A percentile compares a stretch with the other conserved stretches of the same genome.
These are phyloP conservation scores for Cornus controversa DNA, from an alignment of 148 eudicot genomes.

Conservation along the genomic window DNA sequence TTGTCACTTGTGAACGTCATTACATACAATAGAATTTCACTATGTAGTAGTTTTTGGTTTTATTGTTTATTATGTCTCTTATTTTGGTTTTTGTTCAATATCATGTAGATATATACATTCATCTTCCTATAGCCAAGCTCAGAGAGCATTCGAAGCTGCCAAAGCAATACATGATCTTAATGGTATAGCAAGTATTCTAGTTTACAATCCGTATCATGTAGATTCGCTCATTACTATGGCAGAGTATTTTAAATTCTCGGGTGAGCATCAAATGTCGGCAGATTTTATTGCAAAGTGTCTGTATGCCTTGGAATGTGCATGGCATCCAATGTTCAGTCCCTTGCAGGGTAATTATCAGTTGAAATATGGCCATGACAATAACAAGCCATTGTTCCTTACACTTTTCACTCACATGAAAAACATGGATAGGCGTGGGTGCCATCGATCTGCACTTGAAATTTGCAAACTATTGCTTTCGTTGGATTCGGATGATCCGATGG, in stretches of 20 bases:
- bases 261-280: slow-evolving; percentile 87
- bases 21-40: not conserved
- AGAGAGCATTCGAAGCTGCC: slow-evolving; percentile 80
- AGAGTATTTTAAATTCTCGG: slow-evolving; percentile 80
- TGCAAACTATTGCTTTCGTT: slow-evolving; percentile 84
- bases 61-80: not conserved
- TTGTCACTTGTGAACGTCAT: not conserved
- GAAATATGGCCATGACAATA: slow-evolving; percentile 68
- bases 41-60: not conserved
- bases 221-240: slow-evolving; percentile 84
- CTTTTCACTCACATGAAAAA: slow-evolving; percentile 86
- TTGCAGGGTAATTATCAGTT: slow-evolving; percentile 65
- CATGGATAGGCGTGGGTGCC: slow-evolving; percentile 95
- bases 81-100: slow-evolving; percentile 10
- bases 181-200: slow-evolving; percentile 71
- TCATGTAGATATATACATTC: slow-evolving; percentile 72
- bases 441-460: slow-evolving; percentile 90
- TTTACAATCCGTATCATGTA: slow-evolving; percentile 82
- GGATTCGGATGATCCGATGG: slow-evolving; percentile 89
- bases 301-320: slow-evolving; percentile 94
- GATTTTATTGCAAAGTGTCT: slow-evolving; percentile 73
- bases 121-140: slow-evolving; percentile 68
- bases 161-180: slow-evolving; percentile 84
- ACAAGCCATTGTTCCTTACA: slow-evolving; percentile 62
- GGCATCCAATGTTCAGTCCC: slow-evolving; percentile 90